Conservation (phyloP, 176 grass and related monocot genomes). For the Neostapfia colusana region DNA sequence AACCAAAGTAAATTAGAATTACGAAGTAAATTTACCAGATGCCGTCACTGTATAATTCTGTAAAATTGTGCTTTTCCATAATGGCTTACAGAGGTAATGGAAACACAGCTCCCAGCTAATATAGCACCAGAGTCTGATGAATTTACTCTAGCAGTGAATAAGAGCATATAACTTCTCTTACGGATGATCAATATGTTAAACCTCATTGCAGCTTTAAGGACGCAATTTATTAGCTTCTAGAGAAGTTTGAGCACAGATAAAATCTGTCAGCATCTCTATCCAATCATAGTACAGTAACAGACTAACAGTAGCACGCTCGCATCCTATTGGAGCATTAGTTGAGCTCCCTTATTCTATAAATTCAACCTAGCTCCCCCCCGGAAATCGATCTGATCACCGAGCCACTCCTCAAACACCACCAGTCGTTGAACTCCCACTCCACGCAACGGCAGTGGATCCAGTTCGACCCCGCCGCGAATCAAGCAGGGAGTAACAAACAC, state of each 20-base stretch:
- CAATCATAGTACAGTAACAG: not conserved
- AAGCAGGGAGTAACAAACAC: not conserved
- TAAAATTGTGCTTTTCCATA: not conserved
- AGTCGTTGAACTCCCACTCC: not conserved
- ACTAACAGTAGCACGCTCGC: not conserved
- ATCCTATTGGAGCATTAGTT: conserved; percentile 4
- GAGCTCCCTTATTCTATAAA: not conserved
- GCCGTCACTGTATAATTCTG: not conserved
- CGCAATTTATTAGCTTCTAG: conserved; percentile 6
- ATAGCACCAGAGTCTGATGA: not conserved
- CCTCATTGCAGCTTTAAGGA: not conserved
- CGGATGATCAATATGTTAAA: not conserved
- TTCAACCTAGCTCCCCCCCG: not conserved
- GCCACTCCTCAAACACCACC: not conserved
- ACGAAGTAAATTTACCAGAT: not conserved
- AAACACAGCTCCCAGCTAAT: conserved; percentile 4
- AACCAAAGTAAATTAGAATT: conserved; percentile 29
- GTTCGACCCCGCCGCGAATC: not conserved
- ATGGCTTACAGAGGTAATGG: not conserved
- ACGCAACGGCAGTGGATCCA: not conserved
- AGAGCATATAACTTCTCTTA: conserved; percentile 9
- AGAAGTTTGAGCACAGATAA: not conserved
- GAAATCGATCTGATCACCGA: conserved; percentile 20
- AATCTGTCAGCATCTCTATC: not conserved
- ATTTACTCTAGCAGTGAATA: conserved; percentile 19